A percentile compares a stretch with the other conserved stretches of the same genome.
Conservation (phyloP, 106 monocot genomes). For the Agapanthus africanus region DNA sequence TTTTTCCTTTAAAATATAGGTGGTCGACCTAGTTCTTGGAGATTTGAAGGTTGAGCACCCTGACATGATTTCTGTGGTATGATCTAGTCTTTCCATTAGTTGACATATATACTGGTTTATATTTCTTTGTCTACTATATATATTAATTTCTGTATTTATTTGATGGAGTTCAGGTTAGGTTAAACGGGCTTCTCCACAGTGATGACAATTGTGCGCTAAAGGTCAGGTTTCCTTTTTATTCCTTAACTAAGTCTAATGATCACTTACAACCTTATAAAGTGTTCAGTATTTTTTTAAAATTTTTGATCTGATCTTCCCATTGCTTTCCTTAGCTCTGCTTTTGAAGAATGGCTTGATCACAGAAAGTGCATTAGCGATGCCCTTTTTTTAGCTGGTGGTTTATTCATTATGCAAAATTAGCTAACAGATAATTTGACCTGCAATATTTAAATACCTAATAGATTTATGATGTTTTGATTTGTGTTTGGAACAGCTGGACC, state of each 20-base stretch:
- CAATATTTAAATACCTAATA: not conserved
- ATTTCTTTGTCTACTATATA: not conserved
- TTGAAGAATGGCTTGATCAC: not conserved
- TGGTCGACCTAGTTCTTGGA: slow-evolving; percentile 70
- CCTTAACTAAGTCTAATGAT: not conserved
- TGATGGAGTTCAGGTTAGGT: slow-evolving; percentile 43
- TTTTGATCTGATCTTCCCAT: not conserved
- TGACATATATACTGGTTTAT: not conserved
- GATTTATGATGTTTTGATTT: not conserved
- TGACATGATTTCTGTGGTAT: slow-evolving; percentile 74
- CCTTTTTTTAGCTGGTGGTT: not conserved
- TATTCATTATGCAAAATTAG: not conserved
- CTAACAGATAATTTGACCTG: not conserved
- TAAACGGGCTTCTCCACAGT: slow-evolving; percentile 81
- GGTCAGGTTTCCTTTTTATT: slow-evolving; percentile 29
- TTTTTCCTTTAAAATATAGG: slow-evolving; percentile 29
- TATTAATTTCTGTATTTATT: slow-evolving; percentile 2
- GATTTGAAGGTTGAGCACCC: slow-evolving; percentile 67
- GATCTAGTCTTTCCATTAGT: not conserved
- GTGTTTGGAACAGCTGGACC: not conserved
- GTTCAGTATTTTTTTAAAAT: not conserved
- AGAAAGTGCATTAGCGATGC: not conserved
- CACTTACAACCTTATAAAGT: not conserved
- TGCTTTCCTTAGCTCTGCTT: not conserved
- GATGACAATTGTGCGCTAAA: slow-evolving; percentile 76